Conservation (phyloP, 495 filamentous ascomycete species). For the Aspergillus funiculosus region DNA sequence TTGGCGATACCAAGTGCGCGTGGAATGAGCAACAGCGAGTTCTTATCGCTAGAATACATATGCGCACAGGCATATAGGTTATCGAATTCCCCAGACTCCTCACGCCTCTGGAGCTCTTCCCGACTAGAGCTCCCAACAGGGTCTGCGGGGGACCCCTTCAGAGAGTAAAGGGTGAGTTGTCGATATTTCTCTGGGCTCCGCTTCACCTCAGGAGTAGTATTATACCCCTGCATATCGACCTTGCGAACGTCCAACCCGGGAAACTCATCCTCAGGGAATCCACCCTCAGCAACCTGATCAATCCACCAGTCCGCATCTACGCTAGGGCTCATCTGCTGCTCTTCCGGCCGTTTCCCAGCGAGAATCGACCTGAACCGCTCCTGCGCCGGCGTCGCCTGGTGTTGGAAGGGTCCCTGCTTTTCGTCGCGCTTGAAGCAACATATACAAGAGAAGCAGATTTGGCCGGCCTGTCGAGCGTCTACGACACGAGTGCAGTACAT, state of each 20-base stretch:
- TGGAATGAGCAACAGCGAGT: conserved; percentile 58
- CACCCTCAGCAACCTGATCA: conserved; percentile 19
- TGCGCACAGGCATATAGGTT: conserved; percentile 61
- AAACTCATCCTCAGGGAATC: conserved; percentile 40
- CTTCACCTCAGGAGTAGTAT: conserved; percentile 36
- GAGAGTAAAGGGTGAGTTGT: conserved; percentile 54
- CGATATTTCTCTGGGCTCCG: conserved; percentile 47
- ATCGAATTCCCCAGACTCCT: conserved; percentile 33
- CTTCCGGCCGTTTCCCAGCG: conserved; percentile 33
- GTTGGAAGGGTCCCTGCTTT: conserved; percentile 23
- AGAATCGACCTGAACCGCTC: conserved; percentile 37
- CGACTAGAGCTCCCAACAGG: conserved; percentile 12
- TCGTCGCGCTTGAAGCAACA: conserved; percentile 57
- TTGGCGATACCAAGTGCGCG: conserved; percentile 54
- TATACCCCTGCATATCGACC: conserved; percentile 55
- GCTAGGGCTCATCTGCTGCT: conserved; percentile 34
- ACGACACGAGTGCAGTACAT: conserved; percentile 56
- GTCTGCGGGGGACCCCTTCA: conserved; percentile 36
- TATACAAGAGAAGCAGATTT: conserved; percentile 55
- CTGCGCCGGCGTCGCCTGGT: conserved; percentile 37
- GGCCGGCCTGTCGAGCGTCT: conserved; percentile 42
- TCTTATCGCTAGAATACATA: conserved; percentile 63
- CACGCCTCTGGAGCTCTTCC: conserved; percentile 20
- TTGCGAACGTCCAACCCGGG: conserved; percentile 58
- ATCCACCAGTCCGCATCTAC: conserved; percentile 47